Percentiles rank a stretch among this genome's conserved stretches.
Evolutionary conservation across 805 yeast species (phyloP).

Genomic region (Hanseniaspora nectarophila): DNA sequence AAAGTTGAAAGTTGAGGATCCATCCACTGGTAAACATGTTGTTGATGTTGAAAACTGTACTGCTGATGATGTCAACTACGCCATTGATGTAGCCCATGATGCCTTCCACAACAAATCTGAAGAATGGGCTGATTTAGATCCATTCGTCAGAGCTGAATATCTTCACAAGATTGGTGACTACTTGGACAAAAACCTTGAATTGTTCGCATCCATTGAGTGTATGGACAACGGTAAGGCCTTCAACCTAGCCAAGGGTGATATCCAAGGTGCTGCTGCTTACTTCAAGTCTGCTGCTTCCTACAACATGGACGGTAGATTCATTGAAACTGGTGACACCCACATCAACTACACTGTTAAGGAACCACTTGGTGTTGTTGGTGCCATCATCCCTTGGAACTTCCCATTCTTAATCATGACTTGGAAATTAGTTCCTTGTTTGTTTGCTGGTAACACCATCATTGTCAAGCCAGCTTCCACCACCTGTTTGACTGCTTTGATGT

Average conservation of each 20-base stretch:
- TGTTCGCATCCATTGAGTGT: conserved; percentile 57
- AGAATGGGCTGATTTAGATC: conserved; percentile 51
- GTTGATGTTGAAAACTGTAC: conserved; percentile 47
- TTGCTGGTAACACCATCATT: conserved; percentile 63
- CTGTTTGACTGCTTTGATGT: conserved; percentile 57
- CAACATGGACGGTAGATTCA: conserved; percentile 52
- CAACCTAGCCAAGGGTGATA: conserved; percentile 54
- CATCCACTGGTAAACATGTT: conserved; percentile 53
- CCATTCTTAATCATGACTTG: conserved; percentile 69
- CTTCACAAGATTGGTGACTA: conserved; percentile 55
- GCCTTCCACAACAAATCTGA: conserved; percentile 32
- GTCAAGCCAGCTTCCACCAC: conserved; percentile 70
- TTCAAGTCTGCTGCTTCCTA: conserved; percentile 65
- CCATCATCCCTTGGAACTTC: conserved; percentile 78
- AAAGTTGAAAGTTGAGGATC: conserved; percentile 44
- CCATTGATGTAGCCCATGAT: conserved; percentile 39
- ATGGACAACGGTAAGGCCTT: conserved; percentile 70
- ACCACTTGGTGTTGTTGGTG: conserved; percentile 75
- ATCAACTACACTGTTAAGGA: conserved; percentile 57
- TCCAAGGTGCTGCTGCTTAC: conserved; percentile 50
- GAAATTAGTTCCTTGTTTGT: conserved; percentile 70
- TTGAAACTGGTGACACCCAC: conserved; percentile 52
- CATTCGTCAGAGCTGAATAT: conserved; percentile 41
- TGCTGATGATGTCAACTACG: conserved; percentile 54
- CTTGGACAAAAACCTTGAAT: conserved; percentile 50